Conservation (phyloP, 2,329 filamentous ascomycete species). For the Pseudogymnoascus sp. region DNA sequence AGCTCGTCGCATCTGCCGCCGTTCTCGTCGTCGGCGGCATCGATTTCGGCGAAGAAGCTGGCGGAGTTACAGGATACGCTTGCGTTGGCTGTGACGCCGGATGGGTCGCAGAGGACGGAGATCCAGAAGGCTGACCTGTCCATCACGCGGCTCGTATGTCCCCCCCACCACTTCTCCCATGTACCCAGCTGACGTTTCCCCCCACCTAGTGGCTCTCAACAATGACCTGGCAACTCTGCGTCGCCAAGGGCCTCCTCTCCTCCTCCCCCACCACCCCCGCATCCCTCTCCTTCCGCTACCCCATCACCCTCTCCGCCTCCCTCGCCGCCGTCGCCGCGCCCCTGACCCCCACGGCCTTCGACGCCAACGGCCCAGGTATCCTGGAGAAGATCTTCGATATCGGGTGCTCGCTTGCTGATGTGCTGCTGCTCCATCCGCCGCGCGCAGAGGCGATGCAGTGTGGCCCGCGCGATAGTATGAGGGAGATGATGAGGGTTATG, state of each 20-base stretch:
- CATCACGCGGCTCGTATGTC: neutral
- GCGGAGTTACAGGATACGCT: neutral
- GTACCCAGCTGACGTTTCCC: constrained; percentile 16
- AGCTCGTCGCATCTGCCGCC: neutral
- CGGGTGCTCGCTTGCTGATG: constrained; percentile 27
- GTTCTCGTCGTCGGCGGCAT: neutral
- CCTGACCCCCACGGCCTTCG: constrained; percentile 25
- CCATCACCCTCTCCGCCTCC: constrained; percentile 21
- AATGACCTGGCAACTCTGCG: constrained; percentile 25
- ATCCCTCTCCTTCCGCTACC: constrained; percentile 22
- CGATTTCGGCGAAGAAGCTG: neutral
- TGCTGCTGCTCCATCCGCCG: constrained; percentile 14
- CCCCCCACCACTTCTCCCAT: constrained; percentile 14
- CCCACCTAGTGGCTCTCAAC: constrained; percentile 22
- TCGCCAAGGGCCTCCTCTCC: constrained; percentile 17
- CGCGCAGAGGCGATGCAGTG: constrained; percentile 10
- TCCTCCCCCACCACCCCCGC: constrained; percentile 4
- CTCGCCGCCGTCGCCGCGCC: too few species aligned
- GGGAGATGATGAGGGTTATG: constrained; percentile 13
- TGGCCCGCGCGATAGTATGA: constrained; percentile 13
- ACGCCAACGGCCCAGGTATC: constrained; percentile 28
- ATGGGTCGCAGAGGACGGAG: neutral
- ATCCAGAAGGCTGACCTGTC: neutral
- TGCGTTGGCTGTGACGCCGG: neutral
- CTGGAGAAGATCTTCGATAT: constrained; percentile 30